Percentiles rank a stretch among this genome's conserved stretches.
These are phyloP conservation scores for Drechslera avenae DNA, from an alignment of 2,329 filamentous ascomycete species.

Conservation along the genomic window DNA sequence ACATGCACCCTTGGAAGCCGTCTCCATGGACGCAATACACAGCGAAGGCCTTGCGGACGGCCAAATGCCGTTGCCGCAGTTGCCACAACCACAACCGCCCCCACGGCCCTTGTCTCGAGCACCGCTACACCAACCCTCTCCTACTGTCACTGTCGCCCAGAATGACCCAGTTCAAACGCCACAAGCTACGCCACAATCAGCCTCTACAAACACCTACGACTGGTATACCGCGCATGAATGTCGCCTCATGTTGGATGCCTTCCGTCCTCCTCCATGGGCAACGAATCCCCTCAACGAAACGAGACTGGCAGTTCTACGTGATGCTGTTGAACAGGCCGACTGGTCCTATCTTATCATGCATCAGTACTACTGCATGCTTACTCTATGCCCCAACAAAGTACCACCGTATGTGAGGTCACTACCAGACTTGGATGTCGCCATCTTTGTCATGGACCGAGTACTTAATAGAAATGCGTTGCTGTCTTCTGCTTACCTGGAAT, in stretches of 20 bases:
- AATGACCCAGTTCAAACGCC: neutral
- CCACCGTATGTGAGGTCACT: conserved; percentile 48
- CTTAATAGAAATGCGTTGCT: conserved; percentile 55
- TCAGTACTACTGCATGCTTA: conserved; percentile 37
- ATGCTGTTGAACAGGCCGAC: conserved; percentile 36
- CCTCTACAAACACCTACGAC: neutral
- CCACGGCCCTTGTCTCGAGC: neutral
- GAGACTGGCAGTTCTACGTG: conserved; percentile 42
- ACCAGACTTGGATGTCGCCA: conserved; percentile 30
- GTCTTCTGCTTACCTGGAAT: conserved; percentile 48
- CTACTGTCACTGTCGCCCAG: neutral
- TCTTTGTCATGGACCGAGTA: conserved; percentile 50
- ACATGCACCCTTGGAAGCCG: neutral
- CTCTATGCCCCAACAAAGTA: conserved; percentile 43
- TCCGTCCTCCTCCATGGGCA: neutral
- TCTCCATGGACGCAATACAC: neutral
- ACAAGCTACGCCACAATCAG: neutral
- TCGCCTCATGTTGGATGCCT: conserved; percentile 6
- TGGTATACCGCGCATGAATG: conserved; percentile 26
- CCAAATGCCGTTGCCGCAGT: conserved; percentile 14
- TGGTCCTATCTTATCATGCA: conserved; percentile 39
- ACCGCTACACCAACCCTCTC: neutral
- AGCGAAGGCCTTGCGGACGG: neutral
- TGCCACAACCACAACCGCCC: conserved; percentile 8
- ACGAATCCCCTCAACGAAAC: conserved; percentile 7